Evolutionary conservation across 306 rosid genomes (phyloP), one percentile per base, ranked within the genome.

Genomic region (Prunus campanulata): DNA sequence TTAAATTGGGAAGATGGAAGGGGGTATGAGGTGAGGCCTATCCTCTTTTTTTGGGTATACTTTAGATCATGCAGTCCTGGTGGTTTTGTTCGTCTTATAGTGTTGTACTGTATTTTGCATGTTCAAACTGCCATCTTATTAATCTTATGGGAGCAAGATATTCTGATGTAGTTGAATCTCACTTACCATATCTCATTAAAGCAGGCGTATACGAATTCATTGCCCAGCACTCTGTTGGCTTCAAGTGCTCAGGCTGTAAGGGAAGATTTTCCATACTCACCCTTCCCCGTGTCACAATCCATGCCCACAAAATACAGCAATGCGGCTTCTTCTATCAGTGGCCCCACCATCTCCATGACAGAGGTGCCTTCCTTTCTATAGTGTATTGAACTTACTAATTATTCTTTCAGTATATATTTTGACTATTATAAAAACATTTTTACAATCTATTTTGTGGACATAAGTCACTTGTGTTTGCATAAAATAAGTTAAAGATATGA

Each of bases 191-290:
- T 60, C 16, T 60, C 71, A 60, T 82, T 57, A 24, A 80, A 79
- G 85, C 96, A 92, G 88, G 98, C 87, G 35, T 90, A 95, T 74
- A 84, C 99, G 54, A 93, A 87, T 86, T 91, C 93, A 66, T 84
- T 96, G 82, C 97, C 99, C 56, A 87, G 86, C 87, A 85, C 91
- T 76, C 78, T 93, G 79, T 82, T 96, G 91, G 90, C 93, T 74
- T 91, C 96, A 6, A 89, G 82, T 0, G 92, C 78, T 85, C 99
- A 91, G 85, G 86, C 89, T 39, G 90, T 71, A 29, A 91, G 99
- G 86, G 99, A 96, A 57, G 98, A 96, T 74, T 86, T 86, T 77
- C 87, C 93, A 15, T 96, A 96, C 81, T 91, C 98, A 49, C 96
- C 99, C 71, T 96, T 96, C 82, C 97, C 96, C 39, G 83, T 82